Percentiles rank a stretch among this genome's conserved stretches.
Conservation (phyloP, 805 yeast species). For the Scheffersomyces coipomensis region DNA sequence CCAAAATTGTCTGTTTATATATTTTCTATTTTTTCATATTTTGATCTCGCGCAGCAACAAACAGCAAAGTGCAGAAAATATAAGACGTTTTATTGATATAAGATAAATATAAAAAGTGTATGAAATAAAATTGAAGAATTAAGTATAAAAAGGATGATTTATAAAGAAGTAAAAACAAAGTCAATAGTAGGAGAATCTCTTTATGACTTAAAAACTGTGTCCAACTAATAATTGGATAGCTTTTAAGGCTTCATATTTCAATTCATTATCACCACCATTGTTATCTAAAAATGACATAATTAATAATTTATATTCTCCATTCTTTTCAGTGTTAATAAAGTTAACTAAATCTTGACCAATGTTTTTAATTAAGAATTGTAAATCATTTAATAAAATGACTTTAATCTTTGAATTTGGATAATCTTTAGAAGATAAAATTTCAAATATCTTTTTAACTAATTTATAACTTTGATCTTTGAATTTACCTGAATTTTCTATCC, state of each 20-base stretch:
- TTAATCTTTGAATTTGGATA: slow-evolving; percentile 17
- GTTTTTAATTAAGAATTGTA: slow-evolving; percentile 40
- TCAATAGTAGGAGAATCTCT: no score
- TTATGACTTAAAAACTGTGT: slow-evolving; percentile 51
- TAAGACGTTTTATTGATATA: no score
- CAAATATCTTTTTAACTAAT: slow-evolving; percentile 60
- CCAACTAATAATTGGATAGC: slow-evolving; percentile 94
- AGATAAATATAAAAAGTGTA: no score
- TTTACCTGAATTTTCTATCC: slow-evolving; percentile 76
- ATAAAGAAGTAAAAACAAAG: no score
- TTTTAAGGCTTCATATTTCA: slow-evolving; percentile 91
- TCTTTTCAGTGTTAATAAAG: slow-evolving; percentile 38
- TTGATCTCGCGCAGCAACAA: no score
- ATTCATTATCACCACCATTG: slow-evolving; percentile 75
- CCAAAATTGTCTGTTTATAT: no score
- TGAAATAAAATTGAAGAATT: no score
- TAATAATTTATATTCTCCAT: slow-evolving; percentile 65
- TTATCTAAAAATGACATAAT: slow-evolving; percentile 77
- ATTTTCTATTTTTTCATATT: no score
- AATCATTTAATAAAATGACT: slow-evolving; percentile 42
- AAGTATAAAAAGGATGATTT: no score
- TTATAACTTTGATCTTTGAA: slow-evolving; percentile 81
- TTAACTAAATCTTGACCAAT: slow-evolving; percentile 37
- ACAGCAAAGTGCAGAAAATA: no score
- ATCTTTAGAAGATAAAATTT: slow-evolving; percentile 40